phyloP scores from a whole-genome alignment of 116 monocot genomes.

The Trichopus zeylanicus region DNA sequence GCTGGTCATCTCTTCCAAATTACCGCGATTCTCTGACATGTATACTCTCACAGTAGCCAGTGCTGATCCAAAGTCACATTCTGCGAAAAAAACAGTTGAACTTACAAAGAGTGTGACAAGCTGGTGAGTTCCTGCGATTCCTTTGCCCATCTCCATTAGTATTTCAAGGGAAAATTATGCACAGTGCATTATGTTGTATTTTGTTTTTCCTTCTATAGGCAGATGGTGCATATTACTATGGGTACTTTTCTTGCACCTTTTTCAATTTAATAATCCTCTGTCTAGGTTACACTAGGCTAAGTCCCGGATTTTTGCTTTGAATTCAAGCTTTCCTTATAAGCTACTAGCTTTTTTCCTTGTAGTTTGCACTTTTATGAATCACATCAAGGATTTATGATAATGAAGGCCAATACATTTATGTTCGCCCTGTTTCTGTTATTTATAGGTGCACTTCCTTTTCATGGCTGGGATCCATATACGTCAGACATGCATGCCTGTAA shows the following conservation, averaged over 20 bases:
- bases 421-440: neutral
- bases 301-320: neutral
- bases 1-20: constrained; percentile 74
- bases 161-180: neutral
- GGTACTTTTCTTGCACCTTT: neutral
- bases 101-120: constrained; percentile 84
- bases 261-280: neutral
- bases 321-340: no score
- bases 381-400: no score
- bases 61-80: constrained; percentile 90
- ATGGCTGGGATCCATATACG: neutral
- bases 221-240: neutral
- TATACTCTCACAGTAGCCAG: constrained; percentile 85
- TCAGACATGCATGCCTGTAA: no score
- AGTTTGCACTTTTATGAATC: no score
- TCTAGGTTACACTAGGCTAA: neutral
- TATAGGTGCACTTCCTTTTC: neutral
- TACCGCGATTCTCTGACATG: constrained; percentile 89
- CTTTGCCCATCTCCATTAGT: neutral
- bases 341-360: no score
- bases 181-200: neutral
- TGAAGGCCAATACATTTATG: neutral
- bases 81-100: constrained; percentile 65
- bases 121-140: constrained; percentile 44
- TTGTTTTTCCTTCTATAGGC: no score